Conservation (phyloP, 2,329 filamentous ascomycete genomes). For the Colletotrichum sp. region DNA sequence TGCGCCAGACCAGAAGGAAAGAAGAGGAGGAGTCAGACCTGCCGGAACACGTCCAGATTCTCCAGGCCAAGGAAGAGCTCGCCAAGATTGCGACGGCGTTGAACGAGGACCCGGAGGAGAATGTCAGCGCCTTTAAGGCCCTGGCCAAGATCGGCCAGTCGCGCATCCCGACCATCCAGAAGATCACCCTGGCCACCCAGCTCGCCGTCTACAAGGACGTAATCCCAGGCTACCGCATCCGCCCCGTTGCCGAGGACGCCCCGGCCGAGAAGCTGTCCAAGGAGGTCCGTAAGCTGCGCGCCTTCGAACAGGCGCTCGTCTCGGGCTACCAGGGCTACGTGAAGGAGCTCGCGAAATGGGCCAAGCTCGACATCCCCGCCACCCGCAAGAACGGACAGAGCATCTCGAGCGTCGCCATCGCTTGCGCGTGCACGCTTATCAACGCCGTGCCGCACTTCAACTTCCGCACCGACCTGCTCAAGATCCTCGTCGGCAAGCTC, state of each 20-base stretch:
- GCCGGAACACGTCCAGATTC: slow-evolving; percentile 78
- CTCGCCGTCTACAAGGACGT: slow-evolving; percentile 93
- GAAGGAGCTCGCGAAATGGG: slow-evolving; percentile 72
- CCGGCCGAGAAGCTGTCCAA: slow-evolving; percentile 85
- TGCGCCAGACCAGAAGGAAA: slow-evolving; percentile 46
- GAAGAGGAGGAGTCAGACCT: slow-evolving; percentile 63
- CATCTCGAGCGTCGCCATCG: slow-evolving; percentile 78
- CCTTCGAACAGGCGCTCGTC: slow-evolving; percentile 88
- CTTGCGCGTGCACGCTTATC: slow-evolving; percentile 83
- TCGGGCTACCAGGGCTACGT: slow-evolving; percentile 86
- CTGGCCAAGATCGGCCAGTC: slow-evolving; percentile 77
- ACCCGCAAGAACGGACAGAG: slow-evolving; percentile 45
- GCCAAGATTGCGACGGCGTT: slow-evolving; percentile 80
- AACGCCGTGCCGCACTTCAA: slow-evolving; percentile 94
- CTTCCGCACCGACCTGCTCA: slow-evolving; percentile 85
- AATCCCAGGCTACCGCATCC: slow-evolving; percentile 95
- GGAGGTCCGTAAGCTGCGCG: slow-evolving; percentile 81
- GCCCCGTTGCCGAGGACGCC: slow-evolving; percentile 77
- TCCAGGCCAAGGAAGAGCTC: slow-evolving; percentile 89
- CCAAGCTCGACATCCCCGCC: slow-evolving; percentile 57
- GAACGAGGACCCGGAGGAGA: slow-evolving; percentile 93
- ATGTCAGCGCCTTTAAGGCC: slow-evolving; percentile 78
- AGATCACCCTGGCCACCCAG: slow-evolving; percentile 85
- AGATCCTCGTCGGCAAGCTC: slow-evolving; percentile 85
- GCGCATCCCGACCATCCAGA: slow-evolving; percentile 76